Evolutionary conservation across 176 grass and related monocot species (phyloP).

Genomic region (Puya raimondii): DNA sequence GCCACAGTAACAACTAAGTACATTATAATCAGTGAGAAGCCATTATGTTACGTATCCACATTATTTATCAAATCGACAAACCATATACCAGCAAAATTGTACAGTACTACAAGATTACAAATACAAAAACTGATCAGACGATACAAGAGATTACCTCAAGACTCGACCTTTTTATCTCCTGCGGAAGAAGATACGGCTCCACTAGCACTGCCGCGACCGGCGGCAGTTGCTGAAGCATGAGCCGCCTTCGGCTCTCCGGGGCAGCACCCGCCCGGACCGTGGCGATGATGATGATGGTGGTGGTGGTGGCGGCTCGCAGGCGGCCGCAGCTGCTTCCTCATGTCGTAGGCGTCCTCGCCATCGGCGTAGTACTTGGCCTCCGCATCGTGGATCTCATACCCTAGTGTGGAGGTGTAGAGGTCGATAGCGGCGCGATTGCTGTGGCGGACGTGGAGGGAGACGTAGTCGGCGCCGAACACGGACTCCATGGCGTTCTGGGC

Average conservation of each 20-base stretch:
- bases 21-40: too few relatives aligned
- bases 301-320: conserved; percentile 6
- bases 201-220: too few relatives aligned
- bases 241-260: neutral
- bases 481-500: conserved; percentile 93
- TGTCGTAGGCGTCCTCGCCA: conserved; percentile 12
- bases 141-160: neutral
- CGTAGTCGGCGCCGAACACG: conserved; percentile 89
- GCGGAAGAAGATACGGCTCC: neutral
- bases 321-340: conserved; percentile 3
- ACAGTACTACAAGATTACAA: too few relatives aligned
- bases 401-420: conserved; percentile 79
- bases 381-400: conserved; percentile 36
- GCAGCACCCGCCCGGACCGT: conserved; percentile 15
- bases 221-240: neutral
- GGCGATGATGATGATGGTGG: conserved; percentile 6
- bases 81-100: too few relatives aligned
- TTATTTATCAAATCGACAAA: too few relatives aligned
- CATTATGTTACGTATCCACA: too few relatives aligned
- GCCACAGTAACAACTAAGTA: too few relatives aligned
- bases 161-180: neutral
- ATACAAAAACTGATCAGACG: neutral
- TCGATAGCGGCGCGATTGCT: conserved; percentile 87
- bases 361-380: conserved; percentile 11
- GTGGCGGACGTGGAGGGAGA: conserved; percentile 83